Percentiles rank a stretch among this genome's conserved stretches.
These are phyloP conservation scores for Echinochloa phyllopogon DNA, from an alignment of 176 grass and related monocot species.

Conservation along the genomic window DNA sequence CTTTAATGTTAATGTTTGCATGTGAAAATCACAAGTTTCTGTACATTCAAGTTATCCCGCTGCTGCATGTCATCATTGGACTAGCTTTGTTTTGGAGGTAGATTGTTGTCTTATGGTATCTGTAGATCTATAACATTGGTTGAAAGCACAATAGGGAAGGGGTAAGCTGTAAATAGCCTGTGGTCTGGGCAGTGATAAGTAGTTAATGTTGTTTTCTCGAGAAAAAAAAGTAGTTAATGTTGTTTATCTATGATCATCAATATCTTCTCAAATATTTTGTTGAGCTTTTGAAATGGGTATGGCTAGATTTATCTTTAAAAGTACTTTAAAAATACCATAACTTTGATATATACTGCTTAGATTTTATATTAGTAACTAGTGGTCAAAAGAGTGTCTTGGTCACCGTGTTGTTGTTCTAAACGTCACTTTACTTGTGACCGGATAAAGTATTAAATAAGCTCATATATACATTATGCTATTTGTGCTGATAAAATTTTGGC, in stretches of 20 bases:
- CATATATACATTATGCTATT: neutral
- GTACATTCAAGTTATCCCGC: neutral
- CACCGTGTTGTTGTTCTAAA: neutral
- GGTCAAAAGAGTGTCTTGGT: neutral
- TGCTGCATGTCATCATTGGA: neutral
- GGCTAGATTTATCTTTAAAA: neutral
- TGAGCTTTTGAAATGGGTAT: neutral
- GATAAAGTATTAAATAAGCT: neutral
- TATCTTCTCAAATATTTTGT: too few relatives aligned
- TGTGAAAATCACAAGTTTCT: neutral
- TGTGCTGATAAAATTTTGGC: neutral
- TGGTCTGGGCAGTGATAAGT: neutral
- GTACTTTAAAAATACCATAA: neutral
- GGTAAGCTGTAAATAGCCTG: neutral
- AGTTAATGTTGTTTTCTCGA: conserved; percentile 5
- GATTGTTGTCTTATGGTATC: neutral
- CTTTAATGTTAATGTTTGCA: neutral
- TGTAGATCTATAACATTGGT: neutral
- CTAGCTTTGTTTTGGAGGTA: neutral
- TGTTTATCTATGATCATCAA: too few relatives aligned
- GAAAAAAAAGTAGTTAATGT: neutral
- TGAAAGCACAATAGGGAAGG: neutral
- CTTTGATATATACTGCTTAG: neutral
- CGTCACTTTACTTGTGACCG: neutral
- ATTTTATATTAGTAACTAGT: neutral